These are phyloP conservation scores for Didymella keratinophila DNA, from an alignment of 2,329 filamentous ascomycete species.

Conservation along the genomic window DNA sequence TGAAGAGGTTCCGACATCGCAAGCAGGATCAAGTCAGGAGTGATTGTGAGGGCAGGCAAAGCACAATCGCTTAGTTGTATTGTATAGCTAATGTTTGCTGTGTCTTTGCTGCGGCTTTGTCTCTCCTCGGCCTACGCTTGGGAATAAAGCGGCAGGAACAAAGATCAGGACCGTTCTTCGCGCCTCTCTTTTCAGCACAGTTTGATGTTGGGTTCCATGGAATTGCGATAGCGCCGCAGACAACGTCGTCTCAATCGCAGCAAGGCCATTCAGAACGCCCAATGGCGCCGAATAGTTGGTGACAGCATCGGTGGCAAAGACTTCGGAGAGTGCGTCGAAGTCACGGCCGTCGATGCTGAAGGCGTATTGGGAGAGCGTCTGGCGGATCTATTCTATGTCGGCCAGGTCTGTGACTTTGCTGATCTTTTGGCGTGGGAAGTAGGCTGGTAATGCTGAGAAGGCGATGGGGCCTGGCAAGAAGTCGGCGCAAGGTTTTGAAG, in stretches of 20 bases:
- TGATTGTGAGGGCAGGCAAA: not conserved
- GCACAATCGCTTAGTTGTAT: not conserved
- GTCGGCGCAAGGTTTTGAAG: not conserved
- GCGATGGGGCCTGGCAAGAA: slow-evolving; percentile 3
- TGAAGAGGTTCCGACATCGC: not conserved
- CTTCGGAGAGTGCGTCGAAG: not conserved
- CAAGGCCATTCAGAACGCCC: slow-evolving; percentile 2
- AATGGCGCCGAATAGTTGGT: slow-evolving; percentile 12
- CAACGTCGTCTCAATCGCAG: not conserved
- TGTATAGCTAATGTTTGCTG: not conserved
- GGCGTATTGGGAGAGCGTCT: slow-evolving; percentile 11
- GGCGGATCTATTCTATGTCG: slow-evolving; percentile 6
- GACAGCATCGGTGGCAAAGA: slow-evolving; percentile 5
- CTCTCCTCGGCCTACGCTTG: too few relatives aligned
- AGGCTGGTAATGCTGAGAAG: not conserved
- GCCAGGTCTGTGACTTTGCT: not conserved
- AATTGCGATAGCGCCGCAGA: slow-evolving; percentile 3
- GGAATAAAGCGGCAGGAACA: too few relatives aligned
- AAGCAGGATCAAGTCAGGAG: not conserved
- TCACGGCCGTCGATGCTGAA: slow-evolving; percentile 3
- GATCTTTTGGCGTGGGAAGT: slow-evolving; percentile 6
- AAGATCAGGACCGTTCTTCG: too few relatives aligned
- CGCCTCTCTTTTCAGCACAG: too few relatives aligned
- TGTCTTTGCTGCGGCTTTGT: not conserved
- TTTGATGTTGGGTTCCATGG: slow-evolving; percentile 7